Conservation (phyloP, 345 rosid species). For the Lepidium aucheri region DNA sequence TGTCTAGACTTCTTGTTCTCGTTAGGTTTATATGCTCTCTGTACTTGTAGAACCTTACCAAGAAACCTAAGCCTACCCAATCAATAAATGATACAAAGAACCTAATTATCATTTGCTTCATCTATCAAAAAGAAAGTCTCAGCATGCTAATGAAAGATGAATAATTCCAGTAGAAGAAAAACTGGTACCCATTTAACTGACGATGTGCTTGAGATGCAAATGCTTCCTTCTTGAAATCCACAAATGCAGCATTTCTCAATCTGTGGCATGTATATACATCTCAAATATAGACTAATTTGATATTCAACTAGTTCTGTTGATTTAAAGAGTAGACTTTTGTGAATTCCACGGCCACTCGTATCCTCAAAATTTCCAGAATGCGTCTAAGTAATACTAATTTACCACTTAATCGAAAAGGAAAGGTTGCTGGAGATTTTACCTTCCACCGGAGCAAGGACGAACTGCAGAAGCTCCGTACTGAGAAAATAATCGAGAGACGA, state of each 20-base stretch:
- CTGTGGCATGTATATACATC: constrained; percentile 27
- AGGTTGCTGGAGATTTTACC: constrained; percentile 21
- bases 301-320: neutral
- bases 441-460: constrained; percentile 71
- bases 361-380: neutral
- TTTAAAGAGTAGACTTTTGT: neutral
- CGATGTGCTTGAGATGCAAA: constrained; percentile 76
- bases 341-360: neutral
- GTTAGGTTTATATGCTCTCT: constrained; percentile 51
- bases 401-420: neutral
- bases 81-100: constrained; percentile 10
- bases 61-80: constrained; percentile 77
- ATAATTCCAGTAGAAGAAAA: neutral
- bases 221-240: constrained; percentile 71
- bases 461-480: constrained; percentile 80
- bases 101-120: neutral
- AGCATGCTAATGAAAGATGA: neutral
- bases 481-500: constrained; percentile 61
- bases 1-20: constrained; percentile 39
- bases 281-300: neutral
- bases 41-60: constrained; percentile 76
- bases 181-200: constrained; percentile 67
- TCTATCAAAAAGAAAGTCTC: neutral
- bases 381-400: neutral
- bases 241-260: constrained; percentile 75